Conservation (phyloP, 345 rosid species). For the Rubroshorea leprosula region DNA sequence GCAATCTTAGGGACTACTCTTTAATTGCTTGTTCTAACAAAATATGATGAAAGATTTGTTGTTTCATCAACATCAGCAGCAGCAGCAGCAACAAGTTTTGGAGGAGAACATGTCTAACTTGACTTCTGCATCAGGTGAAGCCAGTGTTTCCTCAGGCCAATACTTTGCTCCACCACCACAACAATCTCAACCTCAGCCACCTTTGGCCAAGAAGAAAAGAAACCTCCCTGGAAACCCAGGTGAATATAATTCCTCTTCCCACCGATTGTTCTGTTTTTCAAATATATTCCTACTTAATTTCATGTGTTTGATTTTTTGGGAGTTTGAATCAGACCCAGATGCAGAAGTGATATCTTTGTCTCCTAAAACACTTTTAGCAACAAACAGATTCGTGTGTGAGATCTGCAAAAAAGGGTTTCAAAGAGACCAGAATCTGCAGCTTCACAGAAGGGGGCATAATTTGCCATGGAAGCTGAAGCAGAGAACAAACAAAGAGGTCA, state of each 20-base stretch:
- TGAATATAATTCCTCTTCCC: slow-evolving; percentile 10
- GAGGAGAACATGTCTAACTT: slow-evolving; percentile 83
- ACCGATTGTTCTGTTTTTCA: not conserved
- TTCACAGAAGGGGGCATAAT: slow-evolving; percentile 64
- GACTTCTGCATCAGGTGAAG: slow-evolving; percentile 76
- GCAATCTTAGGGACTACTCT: slow-evolving; percentile 13
- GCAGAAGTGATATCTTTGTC: slow-evolving; percentile 84
- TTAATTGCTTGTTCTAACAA: not conserved
- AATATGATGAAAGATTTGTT: slow-evolving; percentile 45
- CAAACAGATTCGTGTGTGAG: slow-evolving; percentile 59
- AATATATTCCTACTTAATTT: not conserved
- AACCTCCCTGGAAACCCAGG: slow-evolving; percentile 96
- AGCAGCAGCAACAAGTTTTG: slow-evolving; percentile 22
- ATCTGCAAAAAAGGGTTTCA: slow-evolving; percentile 62
- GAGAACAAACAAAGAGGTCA: slow-evolving; percentile 39
- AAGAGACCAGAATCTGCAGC: slow-evolving; percentile 68
- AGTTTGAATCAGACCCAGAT: slow-evolving; percentile 54
- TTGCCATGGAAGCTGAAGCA: slow-evolving; percentile 67
- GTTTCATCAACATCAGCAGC: slow-evolving; percentile 39
- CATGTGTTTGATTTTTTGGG: not conserved
- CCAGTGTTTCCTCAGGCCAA: slow-evolving; percentile 74
- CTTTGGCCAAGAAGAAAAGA: slow-evolving; percentile 51
- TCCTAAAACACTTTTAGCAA: slow-evolving; percentile 68
- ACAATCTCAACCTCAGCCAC: slow-evolving; percentile 37
- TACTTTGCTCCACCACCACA: slow-evolving; percentile 41